A percentile compares a stretch with the other conserved stretches of the same genome.
These are phyloP conservation scores for Naganishia onofrii DNA, from an alignment of 768 basidiomycete genomes.

Conservation along the genomic window DNA sequence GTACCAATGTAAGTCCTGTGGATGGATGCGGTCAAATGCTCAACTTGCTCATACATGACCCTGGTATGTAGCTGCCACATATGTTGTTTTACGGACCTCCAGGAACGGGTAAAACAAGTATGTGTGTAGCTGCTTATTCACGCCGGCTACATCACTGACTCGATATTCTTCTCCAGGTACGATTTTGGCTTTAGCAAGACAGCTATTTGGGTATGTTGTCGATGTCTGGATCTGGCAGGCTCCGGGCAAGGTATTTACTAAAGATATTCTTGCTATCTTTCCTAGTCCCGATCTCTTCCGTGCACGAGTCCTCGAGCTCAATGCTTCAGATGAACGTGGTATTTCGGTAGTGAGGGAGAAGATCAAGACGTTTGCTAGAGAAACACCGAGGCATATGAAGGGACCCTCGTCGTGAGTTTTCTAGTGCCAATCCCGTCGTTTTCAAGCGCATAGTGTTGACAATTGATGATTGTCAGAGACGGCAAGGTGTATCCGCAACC, in stretches of 20 bases:
- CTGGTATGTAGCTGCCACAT: conserved; percentile 74
- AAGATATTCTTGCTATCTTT: conserved; percentile 1
- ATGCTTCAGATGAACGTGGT: conserved; percentile 97
- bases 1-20: conserved; percentile 70
- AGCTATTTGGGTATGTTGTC: conserved; percentile 84
- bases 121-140: conserved; percentile 15
- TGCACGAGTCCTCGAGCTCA: conserved; percentile 88
- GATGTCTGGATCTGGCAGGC: neutral
- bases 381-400: conserved; percentile 49
- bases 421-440: too few species aligned
- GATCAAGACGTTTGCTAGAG: conserved; percentile 88
- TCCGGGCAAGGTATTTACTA: neutral
- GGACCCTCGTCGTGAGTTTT: conserved; percentile 48
- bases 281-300: conserved; percentile 87
- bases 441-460: too few species aligned
- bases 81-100: conserved; percentile 99
- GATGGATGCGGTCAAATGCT: neutral
- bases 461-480: conserved; percentile 35
- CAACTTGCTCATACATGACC: neutral
- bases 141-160: conserved; percentile 8
- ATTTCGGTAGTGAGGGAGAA: conserved; percentile 96
- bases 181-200: conserved; percentile 86
- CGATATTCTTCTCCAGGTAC: conserved; percentile 57
- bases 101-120: conserved; percentile 91
- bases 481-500: conserved; percentile 85